Evolutionary conservation across 495 filamentous ascomycete species (phyloP).

Genomic region (Penicillium cataractarum): DNA sequence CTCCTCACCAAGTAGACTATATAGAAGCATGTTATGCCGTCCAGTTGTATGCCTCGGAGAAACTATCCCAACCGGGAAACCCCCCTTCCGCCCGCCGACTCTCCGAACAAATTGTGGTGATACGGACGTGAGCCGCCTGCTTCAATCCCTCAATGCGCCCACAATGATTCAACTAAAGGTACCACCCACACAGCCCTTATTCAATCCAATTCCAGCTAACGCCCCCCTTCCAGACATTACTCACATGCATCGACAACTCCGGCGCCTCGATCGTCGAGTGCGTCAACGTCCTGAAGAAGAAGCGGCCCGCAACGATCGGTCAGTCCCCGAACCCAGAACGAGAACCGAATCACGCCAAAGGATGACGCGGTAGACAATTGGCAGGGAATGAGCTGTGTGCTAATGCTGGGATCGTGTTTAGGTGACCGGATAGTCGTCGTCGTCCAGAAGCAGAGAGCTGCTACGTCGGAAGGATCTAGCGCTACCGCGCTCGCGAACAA

Average conservation of each 20-base stretch:
- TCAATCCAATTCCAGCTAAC: background rate
- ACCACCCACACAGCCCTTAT: background rate
- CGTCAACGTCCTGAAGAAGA: conserved; percentile 87
- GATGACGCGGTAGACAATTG: background rate
- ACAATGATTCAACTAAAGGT: conserved; percentile 99
- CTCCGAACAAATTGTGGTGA: conserved; percentile 33
- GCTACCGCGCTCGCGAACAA: conserved; percentile 75
- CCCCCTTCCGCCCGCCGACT: conserved; percentile 17
- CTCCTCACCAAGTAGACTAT: too few relatives aligned
- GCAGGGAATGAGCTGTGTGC: background rate
- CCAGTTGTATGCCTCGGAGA: conserved; percentile 19
- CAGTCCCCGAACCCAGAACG: conserved; percentile 32
- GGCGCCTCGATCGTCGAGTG: conserved; percentile 98
- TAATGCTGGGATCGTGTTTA: conserved; percentile 38
- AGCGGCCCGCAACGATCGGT: conserved; percentile 90
- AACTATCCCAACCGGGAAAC: conserved; percentile 35
- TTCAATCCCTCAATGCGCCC: conserved; percentile 38
- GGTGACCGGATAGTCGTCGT: conserved; percentile 97
- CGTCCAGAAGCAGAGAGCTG: conserved; percentile 89
- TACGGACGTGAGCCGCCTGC: background rate
- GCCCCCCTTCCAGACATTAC: conserved; percentile 71
- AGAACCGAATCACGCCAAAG: too few relatives aligned
- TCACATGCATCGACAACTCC: conserved; percentile 99
- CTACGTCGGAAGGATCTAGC: conserved; percentile 63
- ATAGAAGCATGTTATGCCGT: too few relatives aligned